Evolutionary conservation across 176 grass and related monocot genomes (phyloP), one percentile per base, ranked within the genome.

Genomic region (Miscanthus lutarioriparius): DNA sequence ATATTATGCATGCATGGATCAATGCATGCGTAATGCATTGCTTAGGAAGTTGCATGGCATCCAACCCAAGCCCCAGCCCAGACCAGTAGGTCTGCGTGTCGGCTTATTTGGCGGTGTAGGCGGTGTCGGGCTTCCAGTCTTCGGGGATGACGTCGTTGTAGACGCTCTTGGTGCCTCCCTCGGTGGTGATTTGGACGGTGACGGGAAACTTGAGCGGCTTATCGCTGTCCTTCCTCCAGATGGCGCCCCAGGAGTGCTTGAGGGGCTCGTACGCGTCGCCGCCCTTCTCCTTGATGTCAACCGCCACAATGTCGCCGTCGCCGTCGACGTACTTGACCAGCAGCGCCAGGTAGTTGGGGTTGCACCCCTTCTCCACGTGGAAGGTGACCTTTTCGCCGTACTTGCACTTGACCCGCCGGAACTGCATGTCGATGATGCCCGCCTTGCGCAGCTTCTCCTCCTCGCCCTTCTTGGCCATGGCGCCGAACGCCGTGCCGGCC

Each of bases 161-260:
- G 13, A 68, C 62, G 8, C 64, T 35, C 59, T 74, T 86, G n/a
- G 12, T 80, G 56, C 78, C 88, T 10, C 83, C 77, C 67, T 87
- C 81, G 6, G 73, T 68, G 63, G 19, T 58, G 53, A 58, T n/a
- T 22, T n/a, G 53, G 20, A 58, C 20, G 8, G 20, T 58, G 53
- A 58, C 88, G 6, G 91, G 91, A 15, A 66, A 88, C 33, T 32
- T 44, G 27, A 95, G 19, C 0, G 51, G 62, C 11, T 85, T 77
- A 4, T 37, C 36, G 25, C 77, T 74, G 83, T 95, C 88, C 39
- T 89, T 22, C 82, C 91, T 92, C 79, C 83, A 95, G 1, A 95
- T 67, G 4, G 90, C 88, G 3, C 93, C 91, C 93, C 88, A 91
- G 0, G 93, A 95, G 44, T 91, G 79, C 0, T 45, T 84, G 58